Evolutionary conservation across 2,329 filamentous ascomycete genomes (phyloP).

Genomic region (Neonectria sp.): DNA sequence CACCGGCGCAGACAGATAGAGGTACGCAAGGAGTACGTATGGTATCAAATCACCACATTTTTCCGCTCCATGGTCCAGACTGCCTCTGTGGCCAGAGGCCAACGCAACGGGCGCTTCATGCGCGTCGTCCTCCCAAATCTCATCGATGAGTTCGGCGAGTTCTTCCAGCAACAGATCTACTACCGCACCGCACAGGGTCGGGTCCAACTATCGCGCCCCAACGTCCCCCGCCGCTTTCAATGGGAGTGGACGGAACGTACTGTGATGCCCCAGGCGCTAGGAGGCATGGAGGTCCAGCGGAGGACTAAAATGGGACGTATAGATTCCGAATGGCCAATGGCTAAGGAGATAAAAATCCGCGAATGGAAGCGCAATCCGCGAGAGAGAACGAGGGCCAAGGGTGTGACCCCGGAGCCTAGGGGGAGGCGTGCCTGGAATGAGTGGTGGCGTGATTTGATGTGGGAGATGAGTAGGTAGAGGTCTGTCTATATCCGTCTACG

Average conservation of each 20-base stretch:
- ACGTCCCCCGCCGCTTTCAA: constrained; percentile 38
- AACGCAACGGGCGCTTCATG: constrained; percentile 43
- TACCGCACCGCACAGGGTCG: constrained; percentile 54
- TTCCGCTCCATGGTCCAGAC: constrained; percentile 47
- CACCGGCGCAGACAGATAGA: constrained; percentile 49
- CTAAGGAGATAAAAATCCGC: constrained; percentile 39
- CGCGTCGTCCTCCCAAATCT: constrained; percentile 49
- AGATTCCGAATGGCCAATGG: constrained; percentile 45
- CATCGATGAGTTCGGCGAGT: constrained; percentile 52
- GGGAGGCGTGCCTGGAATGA: constrained; percentile 25
- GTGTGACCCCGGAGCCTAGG: constrained; percentile 40
- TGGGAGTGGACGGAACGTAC: constrained; percentile 41
- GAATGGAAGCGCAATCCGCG: constrained; percentile 46
- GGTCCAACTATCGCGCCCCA: constrained; percentile 45
- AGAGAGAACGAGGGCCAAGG: constrained; percentile 35
- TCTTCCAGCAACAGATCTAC: constrained; percentile 49
- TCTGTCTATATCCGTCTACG: not conserved
- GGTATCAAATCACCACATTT: constrained; percentile 49
- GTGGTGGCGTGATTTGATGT: constrained; percentile 51
- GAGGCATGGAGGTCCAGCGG: constrained; percentile 29
- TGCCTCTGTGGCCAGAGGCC: constrained; percentile 39
- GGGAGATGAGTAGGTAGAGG: constrained; percentile 50
- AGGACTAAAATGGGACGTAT: constrained; percentile 32
- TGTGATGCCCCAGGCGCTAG: constrained; percentile 48
- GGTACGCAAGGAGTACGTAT: constrained; percentile 51